phyloP scores from a whole-genome alignment of 2,329 filamentous ascomycete species.

The Fusarium irregulare region DNA sequence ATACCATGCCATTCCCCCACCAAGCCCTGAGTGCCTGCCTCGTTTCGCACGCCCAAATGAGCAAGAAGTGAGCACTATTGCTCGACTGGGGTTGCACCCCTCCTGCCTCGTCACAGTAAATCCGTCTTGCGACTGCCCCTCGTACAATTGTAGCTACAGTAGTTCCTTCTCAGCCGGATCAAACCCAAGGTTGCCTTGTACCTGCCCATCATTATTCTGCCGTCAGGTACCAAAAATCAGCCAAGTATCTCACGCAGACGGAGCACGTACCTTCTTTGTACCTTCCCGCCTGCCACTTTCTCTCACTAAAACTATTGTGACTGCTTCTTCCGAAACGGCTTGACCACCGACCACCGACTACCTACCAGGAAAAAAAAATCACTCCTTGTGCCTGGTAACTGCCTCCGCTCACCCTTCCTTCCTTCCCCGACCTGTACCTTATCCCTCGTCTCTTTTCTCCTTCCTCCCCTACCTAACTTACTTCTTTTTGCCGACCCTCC shows the following conservation, averaged over 20 bases:
- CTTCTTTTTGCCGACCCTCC: slow-evolving; percentile 48
- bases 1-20: slow-evolving; percentile 42
- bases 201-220: slow-evolving; percentile 35
- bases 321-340: slow-evolving; percentile 25
- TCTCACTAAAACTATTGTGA: slow-evolving; percentile 23
- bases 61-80: slow-evolving; percentile 13
- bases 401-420: slow-evolving; percentile 38
- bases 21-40: slow-evolving; percentile 24
- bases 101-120: slow-evolving; percentile 35
- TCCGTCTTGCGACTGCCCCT: slow-evolving; percentile 31
- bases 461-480: slow-evolving; percentile 44
- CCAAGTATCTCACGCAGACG: slow-evolving; percentile 28
- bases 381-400: slow-evolving; percentile 41
- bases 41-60: slow-evolving; percentile 27
- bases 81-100: slow-evolving; percentile 34
- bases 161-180: slow-evolving; percentile 29
- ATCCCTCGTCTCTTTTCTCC: slow-evolving; percentile 44
- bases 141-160: slow-evolving; percentile 3
- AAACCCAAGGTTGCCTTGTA: slow-evolving; percentile 29
- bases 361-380: slow-evolving; percentile 34
- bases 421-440: slow-evolving; percentile 37
- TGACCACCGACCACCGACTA: slow-evolving; percentile 34
- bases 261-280: slow-evolving; percentile 39
- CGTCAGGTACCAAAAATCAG: slow-evolving; percentile 32
- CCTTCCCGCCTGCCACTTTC: slow-evolving; percentile 36